Conservation (phyloP, 2,329 filamentous ascomycete genomes). For the Rasamsonia emersonii region DNA sequence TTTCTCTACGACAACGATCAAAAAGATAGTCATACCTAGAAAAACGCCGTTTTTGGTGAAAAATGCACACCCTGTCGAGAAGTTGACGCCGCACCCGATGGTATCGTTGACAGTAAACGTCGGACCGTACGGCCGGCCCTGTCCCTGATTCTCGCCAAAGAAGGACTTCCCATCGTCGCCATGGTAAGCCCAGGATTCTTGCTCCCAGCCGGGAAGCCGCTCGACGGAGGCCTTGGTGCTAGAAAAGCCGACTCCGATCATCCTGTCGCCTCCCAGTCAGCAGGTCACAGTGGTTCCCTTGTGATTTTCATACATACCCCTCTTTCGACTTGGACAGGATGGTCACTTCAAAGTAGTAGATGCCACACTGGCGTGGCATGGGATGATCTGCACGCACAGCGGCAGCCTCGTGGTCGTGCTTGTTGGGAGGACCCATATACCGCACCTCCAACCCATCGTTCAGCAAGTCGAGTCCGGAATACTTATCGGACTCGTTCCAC, state of each 20-base stretch:
- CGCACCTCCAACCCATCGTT: slow-evolving; percentile 64
- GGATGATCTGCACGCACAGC: slow-evolving; percentile 73
- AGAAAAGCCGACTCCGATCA: slow-evolving; percentile 53
- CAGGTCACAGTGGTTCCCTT: too few relatives aligned
- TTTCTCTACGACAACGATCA: too few relatives aligned
- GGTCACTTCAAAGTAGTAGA: slow-evolving; percentile 85
- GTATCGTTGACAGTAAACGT: slow-evolving; percentile 52
- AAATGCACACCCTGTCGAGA: slow-evolving; percentile 52
- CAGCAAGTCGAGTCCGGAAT: slow-evolving; percentile 62
- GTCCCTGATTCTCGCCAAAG: slow-evolving; percentile 46
- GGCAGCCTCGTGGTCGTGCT: slow-evolving; percentile 65
- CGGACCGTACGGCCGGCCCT: slow-evolving; percentile 50
- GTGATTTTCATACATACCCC: slow-evolving; percentile 42
- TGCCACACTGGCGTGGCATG: slow-evolving; percentile 82
- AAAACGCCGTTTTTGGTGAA: slow-evolving; percentile 58
- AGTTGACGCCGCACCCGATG: slow-evolving; percentile 58
- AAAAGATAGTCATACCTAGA: slow-evolving; percentile 37
- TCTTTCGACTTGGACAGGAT: slow-evolving; percentile 60
- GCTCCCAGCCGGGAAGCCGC: slow-evolving; percentile 57
- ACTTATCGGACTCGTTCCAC: slow-evolving; percentile 77
- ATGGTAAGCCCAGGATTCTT: slow-evolving; percentile 58
- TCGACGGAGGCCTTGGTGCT: slow-evolving; percentile 51
- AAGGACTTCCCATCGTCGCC: slow-evolving; percentile 59
- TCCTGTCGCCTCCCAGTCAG: slow-evolving; percentile 17
- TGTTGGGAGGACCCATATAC: slow-evolving; percentile 49